These are phyloP conservation scores for Candida sphagnicola DNA, from an alignment of 805 yeast genomes.

Conservation along the genomic window DNA sequence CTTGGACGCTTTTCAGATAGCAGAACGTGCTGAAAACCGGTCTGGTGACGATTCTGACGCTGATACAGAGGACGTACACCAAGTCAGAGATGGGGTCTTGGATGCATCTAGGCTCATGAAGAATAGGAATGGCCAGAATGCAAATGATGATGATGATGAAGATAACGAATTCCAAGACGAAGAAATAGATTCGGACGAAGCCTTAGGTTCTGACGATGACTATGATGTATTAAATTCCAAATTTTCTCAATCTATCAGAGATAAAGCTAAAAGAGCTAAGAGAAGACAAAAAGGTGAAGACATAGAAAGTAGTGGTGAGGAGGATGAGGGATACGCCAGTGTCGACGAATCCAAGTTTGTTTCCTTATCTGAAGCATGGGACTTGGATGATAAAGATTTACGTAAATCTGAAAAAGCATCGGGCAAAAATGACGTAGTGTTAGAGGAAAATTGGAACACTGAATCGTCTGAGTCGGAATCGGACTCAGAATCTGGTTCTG, in stretches of 20 bases:
- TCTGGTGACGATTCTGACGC: constrained; percentile 12
- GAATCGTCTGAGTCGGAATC: constrained; percentile 18
- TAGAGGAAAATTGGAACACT: constrained; percentile 28
- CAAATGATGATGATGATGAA: constrained; percentile 12
- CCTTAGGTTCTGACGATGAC: constrained; percentile 78
- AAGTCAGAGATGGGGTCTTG: constrained; percentile 34
- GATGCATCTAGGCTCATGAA: constrained; percentile 36
- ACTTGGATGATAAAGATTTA: constrained; percentile 58
- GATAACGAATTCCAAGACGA: constrained; percentile 48
- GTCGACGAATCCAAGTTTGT: constrained; percentile 73
- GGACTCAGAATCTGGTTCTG: constrained; percentile 18
- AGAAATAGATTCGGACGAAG: constrained; percentile 83
- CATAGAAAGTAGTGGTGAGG: constrained; percentile 32
- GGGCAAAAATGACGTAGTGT: constrained; percentile 20
- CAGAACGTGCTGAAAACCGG: constrained; percentile 34
- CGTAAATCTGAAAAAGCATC: constrained; percentile 15
- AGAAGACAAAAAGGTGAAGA: constrained; percentile 25
- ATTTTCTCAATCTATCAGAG: constrained; percentile 67
- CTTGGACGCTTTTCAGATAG: constrained; percentile 43
- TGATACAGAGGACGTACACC: constrained; percentile 18
- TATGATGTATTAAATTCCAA: constrained; percentile 59
- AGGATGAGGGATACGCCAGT: constrained; percentile 65
- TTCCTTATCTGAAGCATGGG: constrained; percentile 88
- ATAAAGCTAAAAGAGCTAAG: constrained; percentile 39
- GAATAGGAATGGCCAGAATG: constrained; percentile 21